These are phyloP conservation scores for Tuber aestivum DNA, from an alignment of 495 filamentous ascomycete genomes.

Conservation along the genomic window DNA sequence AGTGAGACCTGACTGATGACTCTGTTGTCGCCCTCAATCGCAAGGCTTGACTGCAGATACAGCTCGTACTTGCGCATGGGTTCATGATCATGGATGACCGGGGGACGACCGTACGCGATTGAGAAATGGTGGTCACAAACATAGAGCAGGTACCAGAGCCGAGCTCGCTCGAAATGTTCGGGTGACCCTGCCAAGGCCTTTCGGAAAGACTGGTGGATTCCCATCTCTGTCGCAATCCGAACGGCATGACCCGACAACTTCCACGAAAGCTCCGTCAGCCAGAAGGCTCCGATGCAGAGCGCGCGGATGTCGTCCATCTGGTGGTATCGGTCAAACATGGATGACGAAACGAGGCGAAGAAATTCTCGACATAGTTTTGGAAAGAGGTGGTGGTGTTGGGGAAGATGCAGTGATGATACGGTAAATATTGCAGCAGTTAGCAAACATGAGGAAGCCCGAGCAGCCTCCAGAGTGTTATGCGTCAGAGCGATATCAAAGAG, in stretches of 20 bases:
- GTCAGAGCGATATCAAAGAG: conserved; percentile 56
- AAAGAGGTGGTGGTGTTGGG: conserved; percentile 45
- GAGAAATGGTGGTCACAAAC: conserved; percentile 49
- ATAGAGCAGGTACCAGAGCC: conserved; percentile 46
- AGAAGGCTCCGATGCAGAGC: conserved; percentile 46
- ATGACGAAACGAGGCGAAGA: conserved; percentile 41
- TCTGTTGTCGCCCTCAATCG: conserved; percentile 52
- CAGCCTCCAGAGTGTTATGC: conserved; percentile 42
- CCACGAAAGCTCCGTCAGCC: conserved; percentile 46
- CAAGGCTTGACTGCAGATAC: conserved; percentile 49
- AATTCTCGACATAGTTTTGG: conserved; percentile 45
- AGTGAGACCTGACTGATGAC: conserved; percentile 54
- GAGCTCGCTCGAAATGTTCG: conserved; percentile 49
- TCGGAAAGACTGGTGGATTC: conserved; percentile 46
- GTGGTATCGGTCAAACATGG: conserved; percentile 45
- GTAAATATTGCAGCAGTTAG: conserved; percentile 44
- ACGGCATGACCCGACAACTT: conserved; percentile 47
- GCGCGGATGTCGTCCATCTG: conserved; percentile 44
- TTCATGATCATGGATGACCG: conserved; percentile 50
- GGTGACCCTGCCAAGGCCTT: conserved; percentile 45
- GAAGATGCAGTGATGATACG: conserved; percentile 45
- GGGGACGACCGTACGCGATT: conserved; percentile 46
- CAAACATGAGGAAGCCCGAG: conserved; percentile 43
- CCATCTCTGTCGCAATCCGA: conserved; percentile 46
- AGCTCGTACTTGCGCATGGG: conserved; percentile 52